These are phyloP conservation scores for Oehlia diaphana DNA, from an alignment of 192 early-diverging fungal species.

Conservation along the genomic window DNA sequence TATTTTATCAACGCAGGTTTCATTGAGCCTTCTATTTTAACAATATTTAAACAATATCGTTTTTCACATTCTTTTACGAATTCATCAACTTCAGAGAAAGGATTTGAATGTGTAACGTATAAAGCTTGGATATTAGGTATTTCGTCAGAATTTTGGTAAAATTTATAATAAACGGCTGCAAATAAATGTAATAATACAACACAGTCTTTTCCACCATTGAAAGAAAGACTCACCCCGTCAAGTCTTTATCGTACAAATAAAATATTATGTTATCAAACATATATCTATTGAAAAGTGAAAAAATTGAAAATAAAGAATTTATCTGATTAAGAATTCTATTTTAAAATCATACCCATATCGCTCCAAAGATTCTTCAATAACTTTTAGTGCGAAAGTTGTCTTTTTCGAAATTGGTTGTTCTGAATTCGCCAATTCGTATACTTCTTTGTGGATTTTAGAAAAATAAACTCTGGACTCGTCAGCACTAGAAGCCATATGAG, in stretches of 20 bases:
- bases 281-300: constrained; percentile 1
- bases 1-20: constrained; percentile 74
- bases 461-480: constrained; percentile 24
- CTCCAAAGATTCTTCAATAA: constrained; percentile 55
- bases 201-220: constrained; percentile 98
- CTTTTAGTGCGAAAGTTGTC: constrained; percentile 47
- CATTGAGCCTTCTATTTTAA: constrained; percentile 73
- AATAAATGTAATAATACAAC: constrained; percentile 86
- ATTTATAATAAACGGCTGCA: constrained; percentile 60
- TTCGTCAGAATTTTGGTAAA: constrained; percentile 16
- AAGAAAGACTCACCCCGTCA: constrained; percentile 71
- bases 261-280: background rate
- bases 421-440: constrained; percentile 37
- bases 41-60: constrained; percentile 72
- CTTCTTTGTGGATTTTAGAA: constrained; percentile 35
- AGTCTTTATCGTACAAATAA: constrained; percentile 43
- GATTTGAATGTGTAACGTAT: constrained; percentile 75
- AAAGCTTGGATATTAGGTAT: constrained; percentile 57
- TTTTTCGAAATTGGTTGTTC: constrained; percentile 36
- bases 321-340: background rate
- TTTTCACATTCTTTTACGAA: constrained; percentile 76
- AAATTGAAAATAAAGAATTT: background rate
- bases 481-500: too few species aligned
- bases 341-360: constrained; percentile 54
- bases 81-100: constrained; percentile 84